Base-by-base conservation (phyloP, 352 stramenopile species). In the Globisporangium radiosum region DNA sequence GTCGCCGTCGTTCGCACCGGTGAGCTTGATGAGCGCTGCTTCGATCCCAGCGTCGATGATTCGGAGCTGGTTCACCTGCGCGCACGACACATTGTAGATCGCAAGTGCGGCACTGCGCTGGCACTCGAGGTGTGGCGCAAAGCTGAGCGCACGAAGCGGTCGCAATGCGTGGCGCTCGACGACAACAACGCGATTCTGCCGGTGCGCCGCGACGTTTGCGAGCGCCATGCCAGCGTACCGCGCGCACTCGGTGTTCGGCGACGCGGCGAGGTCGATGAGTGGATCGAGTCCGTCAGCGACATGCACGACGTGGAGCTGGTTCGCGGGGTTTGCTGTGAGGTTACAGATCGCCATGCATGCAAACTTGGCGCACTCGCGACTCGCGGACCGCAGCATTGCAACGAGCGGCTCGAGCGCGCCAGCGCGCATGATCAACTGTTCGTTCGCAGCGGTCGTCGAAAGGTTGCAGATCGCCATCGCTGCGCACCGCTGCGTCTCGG, bases 11-110 rank as follows among this genome's bases (percentile, higher is more conserved):
- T 81, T 78, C 17, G 78, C 82, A 25, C 74, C 70, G 4, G 88
- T 91, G 15, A 97, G 75, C 43, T 73, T 68, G 42, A 98, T 85
- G 13, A 99, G 81, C 5, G 88, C 81, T 1, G 87, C 67, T 40
- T 94, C 82, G n/a, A 97, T 79, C 40, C 92, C 82, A 15, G 88
- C 79, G 19, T 96, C 82, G 5, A 97, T 85, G 56, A 98, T 89
- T 60, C 81, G 78, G 7, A 90, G 59, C 65, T 98, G 94, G 62
- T 98, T 98, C 7, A 68, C 66, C 57, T 94, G 80, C 7, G 87
- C 88, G 51, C 91, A 97, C 7, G 91, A 98, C 5, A 98, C 78
- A 57, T 99, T 98, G 81, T 98, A 99, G 10, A 98, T 73, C 11
- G 92, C 85, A 6, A 98, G 72, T 4, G 90, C 88, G 8, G 87